These are phyloP conservation scores for Chaetomium fimeti DNA, from an alignment of 495 filamentous ascomycete genomes.

Conservation along the genomic window DNA sequence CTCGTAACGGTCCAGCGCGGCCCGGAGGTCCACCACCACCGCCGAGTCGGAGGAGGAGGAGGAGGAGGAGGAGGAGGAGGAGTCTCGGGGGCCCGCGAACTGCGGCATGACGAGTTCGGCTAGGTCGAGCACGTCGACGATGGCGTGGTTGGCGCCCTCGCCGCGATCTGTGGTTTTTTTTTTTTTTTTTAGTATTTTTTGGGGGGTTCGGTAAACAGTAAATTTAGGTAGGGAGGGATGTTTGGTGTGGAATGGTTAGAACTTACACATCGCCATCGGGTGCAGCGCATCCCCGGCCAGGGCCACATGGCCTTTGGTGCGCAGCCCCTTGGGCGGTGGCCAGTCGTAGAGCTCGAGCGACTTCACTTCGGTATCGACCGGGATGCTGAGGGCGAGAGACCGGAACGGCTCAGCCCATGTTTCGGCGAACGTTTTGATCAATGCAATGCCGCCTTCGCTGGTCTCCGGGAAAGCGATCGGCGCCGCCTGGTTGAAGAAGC, in stretches of 20 bases:
- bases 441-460: conserved; percentile 43
- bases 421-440: conserved; percentile 54
- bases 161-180: conserved; percentile 38
- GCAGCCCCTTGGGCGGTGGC: conserved; percentile 38
- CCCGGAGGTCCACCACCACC: conserved; percentile 26
- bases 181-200: too few species aligned
- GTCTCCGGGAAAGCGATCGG: conserved; percentile 42
- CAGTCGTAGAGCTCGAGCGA: conserved; percentile 58
- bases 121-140: conserved; percentile 42
- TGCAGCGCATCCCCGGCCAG: conserved; percentile 62
- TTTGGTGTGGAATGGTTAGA: background rate
- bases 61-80: conserved; percentile 10
- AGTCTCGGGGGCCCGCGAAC: too few species aligned
- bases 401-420: conserved; percentile 59
- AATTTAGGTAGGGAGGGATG: too few species aligned
- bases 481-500: conserved; percentile 27
- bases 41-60: too few species aligned
- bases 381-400: conserved; percentile 46
- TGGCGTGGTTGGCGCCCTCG: conserved; percentile 47
- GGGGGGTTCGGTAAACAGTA: too few species aligned
- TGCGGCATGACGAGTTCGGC: conserved; percentile 24
- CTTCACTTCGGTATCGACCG: conserved; percentile 48
- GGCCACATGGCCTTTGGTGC: conserved; percentile 43
- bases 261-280: conserved; percentile 62
- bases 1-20: conserved; percentile 51